Percentiles rank a stretch among this genome's conserved stretches.
Evolutionary conservation across 108 stramenopile genomes (phyloP).

Genomic region (Nannochloropsis oceanica): DNA sequence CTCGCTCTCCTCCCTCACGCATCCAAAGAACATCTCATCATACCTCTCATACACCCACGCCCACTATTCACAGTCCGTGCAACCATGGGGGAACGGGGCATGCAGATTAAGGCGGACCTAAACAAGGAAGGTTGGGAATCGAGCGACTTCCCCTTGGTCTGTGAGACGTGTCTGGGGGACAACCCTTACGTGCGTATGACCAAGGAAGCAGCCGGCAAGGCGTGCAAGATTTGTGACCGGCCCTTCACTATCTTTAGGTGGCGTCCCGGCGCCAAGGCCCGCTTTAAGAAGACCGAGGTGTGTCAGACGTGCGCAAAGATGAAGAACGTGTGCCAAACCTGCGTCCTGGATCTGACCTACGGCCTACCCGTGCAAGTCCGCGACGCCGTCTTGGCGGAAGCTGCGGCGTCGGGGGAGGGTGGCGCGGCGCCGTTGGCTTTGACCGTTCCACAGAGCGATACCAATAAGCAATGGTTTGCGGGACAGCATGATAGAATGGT

Average conservation of each 20-base stretch:
- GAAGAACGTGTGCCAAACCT: slow-evolving; percentile 97
- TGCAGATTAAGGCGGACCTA: slow-evolving; percentile 17
- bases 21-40: no score
- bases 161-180: slow-evolving; percentile 97
- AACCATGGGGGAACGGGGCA: slow-evolving; percentile 33
- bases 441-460: slow-evolving; percentile 66
- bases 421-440: slow-evolving; percentile 41
- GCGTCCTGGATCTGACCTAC: slow-evolving; percentile 93
- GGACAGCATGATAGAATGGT: not conserved
- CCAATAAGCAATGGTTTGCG: slow-evolving; percentile 55
- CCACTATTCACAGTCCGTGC: not conserved
- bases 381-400: slow-evolving; percentile 56
- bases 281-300: slow-evolving; percentile 87
- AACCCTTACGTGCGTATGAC: slow-evolving; percentile 98
- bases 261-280: slow-evolving; percentile 87
- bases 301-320: slow-evolving; percentile 82
- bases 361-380: slow-evolving; percentile 76
- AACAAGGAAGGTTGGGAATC: slow-evolving; percentile 56
- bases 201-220: slow-evolving; percentile 69
- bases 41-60: no score
- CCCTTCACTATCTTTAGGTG: slow-evolving; percentile 93
- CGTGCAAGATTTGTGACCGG: slow-evolving; percentile 87
- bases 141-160: slow-evolving; percentile 88
- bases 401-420: slow-evolving; percentile 27
- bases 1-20: no score